Base-by-base conservation (phyloP, 192 early-diverging fungal species). In the Coemansia sp. region DNA sequence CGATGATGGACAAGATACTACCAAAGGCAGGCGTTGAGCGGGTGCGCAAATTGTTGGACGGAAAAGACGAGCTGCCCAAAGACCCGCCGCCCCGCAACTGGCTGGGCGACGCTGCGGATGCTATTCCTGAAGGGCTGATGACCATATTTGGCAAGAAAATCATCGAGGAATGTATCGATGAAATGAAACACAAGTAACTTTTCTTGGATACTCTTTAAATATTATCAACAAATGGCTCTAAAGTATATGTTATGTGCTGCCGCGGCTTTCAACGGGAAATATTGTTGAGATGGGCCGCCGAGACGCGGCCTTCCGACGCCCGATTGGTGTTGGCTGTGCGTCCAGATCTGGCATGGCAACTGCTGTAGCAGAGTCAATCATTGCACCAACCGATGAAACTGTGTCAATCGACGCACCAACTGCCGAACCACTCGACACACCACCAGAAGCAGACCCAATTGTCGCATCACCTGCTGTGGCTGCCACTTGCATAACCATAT, bases 61-160 rank as follows among this genome's bases (percentile, higher is more conserved):
- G 68, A n/a, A 5, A 53, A 2, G 27, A 53, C 47, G 35, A 70
- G 48, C 35, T 76, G 38, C 69, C 74, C 29, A 51, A 60, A 12
- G 27, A 64, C 23, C 75, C 68, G 32, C 75, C 75, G 32, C 37
- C 69, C 0, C 41, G 69, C 38, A 61, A 71, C 53, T 77, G 75
- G 75, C 65, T 77, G 17, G 43, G 54, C 17, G 41, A 61, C 37
- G 75, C 75, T 2, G 65, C 75, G 3, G 69, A 78, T 32, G 65
- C 63, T n/a, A 60, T 78, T n/a, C 69, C 75, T 5, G 69, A 61
- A 23, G 50, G 50, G 0, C 35, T 78, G 27, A 59, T 78, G 59
- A 56, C 45, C 29, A 68, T 68, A 63, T 72, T 78, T 65, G 75
- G 75, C 58, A 72, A 58, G 59, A 66, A 71, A 22, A 67, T 78